These are phyloP conservation scores for Chlorella sp. DNA, from an alignment of 139 green algal species.

Conservation along the genomic window DNA sequence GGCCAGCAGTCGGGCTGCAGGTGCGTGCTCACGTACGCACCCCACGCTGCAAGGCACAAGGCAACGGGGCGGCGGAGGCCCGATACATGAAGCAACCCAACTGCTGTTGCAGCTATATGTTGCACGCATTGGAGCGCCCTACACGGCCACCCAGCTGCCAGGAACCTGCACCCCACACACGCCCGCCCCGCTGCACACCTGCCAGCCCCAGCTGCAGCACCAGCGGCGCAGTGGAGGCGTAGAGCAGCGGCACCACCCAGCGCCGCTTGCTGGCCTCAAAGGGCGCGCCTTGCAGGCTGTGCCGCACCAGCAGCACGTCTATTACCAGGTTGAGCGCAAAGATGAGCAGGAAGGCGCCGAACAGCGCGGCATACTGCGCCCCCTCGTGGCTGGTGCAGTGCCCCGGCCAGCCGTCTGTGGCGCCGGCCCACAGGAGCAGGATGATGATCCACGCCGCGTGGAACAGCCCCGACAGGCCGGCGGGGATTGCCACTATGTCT, in stretches of 20 bases:
- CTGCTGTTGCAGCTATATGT: background rate
- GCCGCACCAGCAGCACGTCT: constrained; percentile 21
- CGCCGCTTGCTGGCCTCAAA: constrained; percentile 48
- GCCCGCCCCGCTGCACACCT: background rate
- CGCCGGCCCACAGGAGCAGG: constrained; percentile 26
- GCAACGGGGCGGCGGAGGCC: too few species aligned
- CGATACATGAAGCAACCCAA: too few species aligned
- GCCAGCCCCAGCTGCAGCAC: constrained; percentile 6
- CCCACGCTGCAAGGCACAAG: constrained; percentile 46
- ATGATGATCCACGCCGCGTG: constrained; percentile 48
- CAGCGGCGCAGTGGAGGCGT: constrained; percentile 33
- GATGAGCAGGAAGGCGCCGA: constrained; percentile 26
- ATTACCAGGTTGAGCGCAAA: constrained; percentile 29
- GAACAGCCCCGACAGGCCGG: constrained; percentile 3
- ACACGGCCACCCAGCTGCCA: background rate
- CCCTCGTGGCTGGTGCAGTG: constrained; percentile 26
- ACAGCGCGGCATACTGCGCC: constrained; percentile 23
- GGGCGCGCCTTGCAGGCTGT: constrained; percentile 33
- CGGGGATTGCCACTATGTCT: constrained; percentile 50
- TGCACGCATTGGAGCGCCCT: too few species aligned
- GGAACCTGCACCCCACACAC: background rate
- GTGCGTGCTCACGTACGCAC: constrained; percentile 20
- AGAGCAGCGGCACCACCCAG: constrained; percentile 44
- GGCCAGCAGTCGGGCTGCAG: constrained; percentile 39
- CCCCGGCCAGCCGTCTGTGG: background rate